Conservation (phyloP, 2,329 filamentous ascomycete species). For the Aspergillus novofumigatus region DNA sequence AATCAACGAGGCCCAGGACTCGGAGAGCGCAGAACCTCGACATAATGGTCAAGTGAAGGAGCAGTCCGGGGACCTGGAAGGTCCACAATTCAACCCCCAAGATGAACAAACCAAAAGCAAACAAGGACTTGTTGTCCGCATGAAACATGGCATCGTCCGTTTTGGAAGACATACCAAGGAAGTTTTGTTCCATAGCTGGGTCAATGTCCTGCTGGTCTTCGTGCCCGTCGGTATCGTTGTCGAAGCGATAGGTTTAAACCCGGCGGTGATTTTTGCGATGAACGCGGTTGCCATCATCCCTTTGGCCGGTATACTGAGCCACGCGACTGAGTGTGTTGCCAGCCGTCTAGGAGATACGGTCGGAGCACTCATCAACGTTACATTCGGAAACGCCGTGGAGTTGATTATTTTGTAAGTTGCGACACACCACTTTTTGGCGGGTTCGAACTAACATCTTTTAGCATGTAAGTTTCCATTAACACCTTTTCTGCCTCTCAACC, state of each 20-base stretch:
- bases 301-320: conserved; percentile 66
- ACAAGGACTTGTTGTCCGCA: conserved; percentile 21
- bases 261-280: conserved; percentile 65
- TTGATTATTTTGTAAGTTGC: conserved; percentile 64
- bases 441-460: conserved; percentile 20
- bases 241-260: conserved; percentile 43
- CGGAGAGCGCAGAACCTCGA: conserved; percentile 6
- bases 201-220: conserved; percentile 42
- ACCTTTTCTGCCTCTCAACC: background rate
- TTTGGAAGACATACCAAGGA: conserved; percentile 32
- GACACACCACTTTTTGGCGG: conserved; percentile 11
- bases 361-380: conserved; percentile 70
- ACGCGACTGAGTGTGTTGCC: conserved; percentile 72
- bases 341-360: conserved; percentile 68
- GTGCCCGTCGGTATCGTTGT: conserved; percentile 39
- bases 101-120: conserved; percentile 18
- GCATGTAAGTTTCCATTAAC: conserved; percentile 49
- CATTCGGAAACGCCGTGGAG: conserved; percentile 75
- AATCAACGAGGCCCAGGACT: background rate
- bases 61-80: conserved; percentile 12
- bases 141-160: conserved; percentile 28
- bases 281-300: conserved; percentile 74
- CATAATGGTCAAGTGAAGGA: conserved; percentile 30
- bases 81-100: conserved; percentile 13
- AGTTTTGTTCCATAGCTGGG: conserved; percentile 37